Base-by-base conservation (phyloP, 1,284 basidiomycete genomes). In the Tilletia horrida region DNA sequence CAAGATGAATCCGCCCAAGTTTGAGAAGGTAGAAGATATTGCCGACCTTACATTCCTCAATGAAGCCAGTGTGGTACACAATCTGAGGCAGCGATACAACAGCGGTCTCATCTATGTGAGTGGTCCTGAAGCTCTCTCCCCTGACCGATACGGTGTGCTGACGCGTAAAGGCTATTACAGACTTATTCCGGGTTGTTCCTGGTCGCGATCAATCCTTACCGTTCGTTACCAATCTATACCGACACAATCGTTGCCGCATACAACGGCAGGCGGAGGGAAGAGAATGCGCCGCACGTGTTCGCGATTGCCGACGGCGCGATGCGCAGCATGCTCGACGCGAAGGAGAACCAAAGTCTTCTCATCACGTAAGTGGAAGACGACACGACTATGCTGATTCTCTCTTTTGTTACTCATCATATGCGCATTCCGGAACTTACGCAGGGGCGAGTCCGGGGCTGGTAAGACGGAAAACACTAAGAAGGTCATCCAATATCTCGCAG, bases 381-480 rank as follows among this genome's bases (percentile, higher is more conserved):
- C 35, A 40, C 4, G 35, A 11, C 35, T 40, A 40, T 40, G 35
- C 35, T 40, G 35, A 40, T 4, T 4, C 4, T 4, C 35, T 40
- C 6, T 6, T 40, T 11, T 40, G 35, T 40, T 40, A 11, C 35
- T 48, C 47, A 25, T 16, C 18, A 11, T 48, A 16, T 25, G 47
- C 47, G 47, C 23, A 8, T 8, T 25, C 9, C 47, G 11, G 18
- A 48, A 48, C 23, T n/a, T 48, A 57, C 59, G 14, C 76, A 95
- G 92, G 3, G 96, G 96, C 66, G 96, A 98, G 85, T 98, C 96
- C 2, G 96, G 96, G 50, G 96, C 96, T 1, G 96, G 96, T 57
- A 99, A 98, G 86, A 99, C 96, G 0, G 96, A 98, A 82, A 98
- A 95, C 84, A 99, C 96, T 16, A 98, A 99, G 86, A 97, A 97